phyloP scores from a whole-genome alignment of 2,329 filamentous ascomycete species.

The Sporothrix sp. region DNA sequence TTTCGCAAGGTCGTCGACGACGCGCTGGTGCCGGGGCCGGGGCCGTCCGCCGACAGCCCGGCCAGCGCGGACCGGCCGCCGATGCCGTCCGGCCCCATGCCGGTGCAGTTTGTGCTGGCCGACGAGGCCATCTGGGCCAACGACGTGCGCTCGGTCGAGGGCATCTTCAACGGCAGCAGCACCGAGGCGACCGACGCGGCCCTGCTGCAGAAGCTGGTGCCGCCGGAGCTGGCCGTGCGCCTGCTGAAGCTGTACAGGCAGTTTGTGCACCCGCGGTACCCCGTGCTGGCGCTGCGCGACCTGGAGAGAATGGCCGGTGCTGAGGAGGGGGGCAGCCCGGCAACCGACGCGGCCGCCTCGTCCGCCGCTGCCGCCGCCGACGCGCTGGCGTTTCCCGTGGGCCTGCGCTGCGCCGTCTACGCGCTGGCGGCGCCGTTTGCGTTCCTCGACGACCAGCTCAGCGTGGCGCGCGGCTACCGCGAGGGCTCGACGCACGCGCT shows the following conservation, averaged over 20 bases:
- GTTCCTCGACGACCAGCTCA: slow-evolving; percentile 22
- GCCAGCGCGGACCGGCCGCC: neutral
- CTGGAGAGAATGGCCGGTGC: slow-evolving; percentile 11
- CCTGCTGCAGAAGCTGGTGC: slow-evolving; percentile 17
- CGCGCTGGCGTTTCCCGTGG: slow-evolving; percentile 14
- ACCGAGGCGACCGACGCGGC: slow-evolving; percentile 16
- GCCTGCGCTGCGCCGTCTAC: slow-evolving; percentile 20
- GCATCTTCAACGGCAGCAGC: slow-evolving; percentile 10
- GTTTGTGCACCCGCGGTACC: slow-evolving; percentile 19
- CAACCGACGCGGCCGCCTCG: too few species aligned
- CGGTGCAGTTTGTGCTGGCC: slow-evolving; percentile 18
- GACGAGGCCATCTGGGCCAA: slow-evolving; percentile 21
- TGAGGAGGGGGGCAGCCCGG: neutral
- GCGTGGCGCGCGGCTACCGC: slow-evolving; percentile 20
- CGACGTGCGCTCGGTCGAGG: slow-evolving; percentile 16
- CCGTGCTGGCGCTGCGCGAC: slow-evolving; percentile 17
- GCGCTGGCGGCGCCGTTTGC: slow-evolving; percentile 21
- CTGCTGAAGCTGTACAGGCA: slow-evolving; percentile 17
- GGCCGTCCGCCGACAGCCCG: neutral
- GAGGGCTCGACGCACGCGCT: slow-evolving; percentile 21
- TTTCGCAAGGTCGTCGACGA: slow-evolving; percentile 19
- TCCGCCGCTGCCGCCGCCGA: neutral
- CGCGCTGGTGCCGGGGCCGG: neutral
- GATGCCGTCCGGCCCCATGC: slow-evolving; percentile 13
- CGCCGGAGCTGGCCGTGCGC: slow-evolving; percentile 15